These are phyloP conservation scores for Panicum hallii DNA, from an alignment of 202 grass and related monocot genomes.

Conservation along the genomic window DNA sequence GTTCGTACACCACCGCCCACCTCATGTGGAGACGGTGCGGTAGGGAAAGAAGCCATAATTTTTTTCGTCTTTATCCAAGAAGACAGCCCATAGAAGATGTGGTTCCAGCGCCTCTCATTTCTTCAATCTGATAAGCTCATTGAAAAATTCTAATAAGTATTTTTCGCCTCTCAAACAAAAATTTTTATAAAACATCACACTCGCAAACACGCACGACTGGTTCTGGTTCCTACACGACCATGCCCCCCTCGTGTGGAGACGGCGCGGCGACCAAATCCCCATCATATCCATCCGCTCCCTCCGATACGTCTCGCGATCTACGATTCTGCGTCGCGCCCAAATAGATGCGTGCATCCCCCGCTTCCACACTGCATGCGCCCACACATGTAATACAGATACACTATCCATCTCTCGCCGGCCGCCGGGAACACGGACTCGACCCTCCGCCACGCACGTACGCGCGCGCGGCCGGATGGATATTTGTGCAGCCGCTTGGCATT, in stretches of 20 bases:
- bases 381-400: neutral
- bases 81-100: no score
- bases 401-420: neutral
- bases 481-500: neutral
- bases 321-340: neutral
- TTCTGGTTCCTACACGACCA: constrained; percentile 13
- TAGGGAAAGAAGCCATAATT: no score
- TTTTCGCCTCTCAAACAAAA: no score
- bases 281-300: neutral
- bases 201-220: neutral
- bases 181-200: neutral
- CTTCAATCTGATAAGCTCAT: no score
- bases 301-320: neutral
- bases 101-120: no score
- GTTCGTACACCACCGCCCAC: constrained; percentile 5
- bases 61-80: no score
- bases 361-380: neutral
- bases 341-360: constrained; percentile 7
- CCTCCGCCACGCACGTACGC: neutral
- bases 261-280: constrained; percentile 1
- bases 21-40: no score
- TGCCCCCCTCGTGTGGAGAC: neutral
- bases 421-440: no score
- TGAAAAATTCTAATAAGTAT: no score
- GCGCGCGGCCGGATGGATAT: neutral